Base-by-base conservation (phyloP, 495 filamentous ascomycete species). In the Pseudoneurospora amorphoporcata region DNA sequence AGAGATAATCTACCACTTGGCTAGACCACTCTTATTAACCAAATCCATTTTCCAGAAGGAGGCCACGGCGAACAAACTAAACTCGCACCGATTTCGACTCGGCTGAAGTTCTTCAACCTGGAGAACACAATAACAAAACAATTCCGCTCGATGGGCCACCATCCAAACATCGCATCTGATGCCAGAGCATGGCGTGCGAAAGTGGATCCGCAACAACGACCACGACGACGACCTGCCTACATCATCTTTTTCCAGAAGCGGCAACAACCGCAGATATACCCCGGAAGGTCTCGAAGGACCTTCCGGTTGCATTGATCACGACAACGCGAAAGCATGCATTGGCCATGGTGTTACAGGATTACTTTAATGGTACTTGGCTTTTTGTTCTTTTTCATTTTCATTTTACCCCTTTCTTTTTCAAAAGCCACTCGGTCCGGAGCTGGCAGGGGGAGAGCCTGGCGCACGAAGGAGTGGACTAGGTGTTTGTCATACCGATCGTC, bases 1-100 rank as follows among this genome's bases (percentile, higher is more conserved):
- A 92, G 75, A 86, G 88, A 74, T 94, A 77, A 91, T 71, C 39
- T 39, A 70, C 17, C 69, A 40, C 74, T 71, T 65, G 69, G 73
- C 69, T 71, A 73, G 79, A 77, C 70, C 73, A 61, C 74, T 77
- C 70, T 77, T 79, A 74, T 79, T 81, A 81, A 81, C 79, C 78
- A 80, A 80, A 75, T 43, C 43, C 68, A 73, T 81, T 77, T 81
- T 78, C 72, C 77, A 81, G 79, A 77, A 79, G 79, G 79, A 76
- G 74, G 76, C 73, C 74, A 71, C 77, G 53, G 29, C 53, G 53
- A 61, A 61, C 5, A 61, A 29, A 47, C 70, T 73, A 72, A 74
- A 68, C 70, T 72, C 77, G 72, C 74, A 73, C 71, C 79, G 76
- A 80, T 72, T 80, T 45, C 73, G 76, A 69, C 79, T 65, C 72